Conservation (phyloP, 345 rosid genomes). For the Erodium maritimum region DNA sequence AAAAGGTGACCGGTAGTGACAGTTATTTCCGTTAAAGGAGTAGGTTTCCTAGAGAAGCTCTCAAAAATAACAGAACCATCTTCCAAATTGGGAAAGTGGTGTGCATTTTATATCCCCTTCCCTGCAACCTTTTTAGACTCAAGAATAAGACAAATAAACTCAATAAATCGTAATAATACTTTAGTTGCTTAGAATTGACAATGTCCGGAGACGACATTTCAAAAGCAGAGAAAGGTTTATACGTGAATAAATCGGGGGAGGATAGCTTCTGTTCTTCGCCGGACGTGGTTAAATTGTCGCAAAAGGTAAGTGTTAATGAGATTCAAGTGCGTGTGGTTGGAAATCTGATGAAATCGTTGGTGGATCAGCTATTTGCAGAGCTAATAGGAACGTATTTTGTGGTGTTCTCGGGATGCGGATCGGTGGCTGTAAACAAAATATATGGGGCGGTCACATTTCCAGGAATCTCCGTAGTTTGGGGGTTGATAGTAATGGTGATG, state of each 20-base stretch:
- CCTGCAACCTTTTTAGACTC: too few species aligned
- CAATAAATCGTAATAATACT: too few species aligned
- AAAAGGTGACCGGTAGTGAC: neutral
- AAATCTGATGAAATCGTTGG: neutral
- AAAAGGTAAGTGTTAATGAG: too few species aligned
- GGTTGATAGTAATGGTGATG: slow-evolving; percentile 68
- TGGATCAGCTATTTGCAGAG: slow-evolving; percentile 48
- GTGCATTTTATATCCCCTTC: neutral
- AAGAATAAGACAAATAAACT: too few species aligned
- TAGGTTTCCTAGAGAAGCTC: neutral
- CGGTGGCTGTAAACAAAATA: slow-evolving; percentile 51
- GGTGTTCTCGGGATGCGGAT: slow-evolving; percentile 63
- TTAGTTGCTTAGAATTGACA: neutral
- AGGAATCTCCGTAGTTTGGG: slow-evolving; percentile 54
- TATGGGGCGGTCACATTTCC: slow-evolving; percentile 56
- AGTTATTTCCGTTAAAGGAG: neutral
- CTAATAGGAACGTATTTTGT: slow-evolving; percentile 56
- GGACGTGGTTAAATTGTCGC: slow-evolving; percentile 7
- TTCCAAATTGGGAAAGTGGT: neutral
- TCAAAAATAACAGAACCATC: neutral
- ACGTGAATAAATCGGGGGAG: neutral
- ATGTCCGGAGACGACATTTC: neutral
- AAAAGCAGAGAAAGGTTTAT: neutral
- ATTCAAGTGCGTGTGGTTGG: too few species aligned
- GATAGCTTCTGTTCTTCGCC: slow-evolving; percentile 13